Evolutionary conservation across 192 early-diverging fungal species (phyloP), one percentile per base, ranked within the genome.

Genomic region (Nowakowskiella sp.): DNA sequence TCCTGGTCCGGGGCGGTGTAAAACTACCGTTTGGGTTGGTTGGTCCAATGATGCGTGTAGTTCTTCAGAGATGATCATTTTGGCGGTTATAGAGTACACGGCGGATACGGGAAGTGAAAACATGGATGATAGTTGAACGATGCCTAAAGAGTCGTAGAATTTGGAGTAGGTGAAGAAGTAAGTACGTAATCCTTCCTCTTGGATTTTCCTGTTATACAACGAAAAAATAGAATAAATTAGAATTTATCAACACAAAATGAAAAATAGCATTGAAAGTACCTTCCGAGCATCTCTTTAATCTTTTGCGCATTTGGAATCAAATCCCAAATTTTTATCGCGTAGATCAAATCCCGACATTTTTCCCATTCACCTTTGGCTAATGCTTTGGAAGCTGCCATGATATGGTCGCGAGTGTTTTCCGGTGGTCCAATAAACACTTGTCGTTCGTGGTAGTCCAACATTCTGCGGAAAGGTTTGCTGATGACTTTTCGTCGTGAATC

Each of bases 381-480:
- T 6, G 92, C 86, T 68, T 92, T 90, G 32, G 96, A 80, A 1
- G 94, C 90, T 22, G 85, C 90, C 92, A 99, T 92, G 62, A 99
- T 92, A 71, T 96, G 90, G 75, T 99, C 96, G 59, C 96, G 83
- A 19, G 88, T 99, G 75, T 92, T 97, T 70, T 99, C 96, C 4
- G 96, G 92, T 23, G 96, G 96, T 8, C 78, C 93, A 47, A 79
- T 77, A 67, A 99, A 99, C 32, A 88, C 83, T 74, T 96, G 94
- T 62, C 93, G 85, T 66, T 95, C 92, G 68, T 90, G 89, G 62
- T 85, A 92, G 60, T 95, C 92, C 47, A 97, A 74, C 76, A 92
- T 82, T 58, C 90, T 83, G 47, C 91, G 79, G 80, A 99, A 97
- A 31, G 82, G 82, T 56, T 89, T 90, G 71, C 84, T 86, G 57